Base-by-base conservation (phyloP, 2,329 filamentous ascomycete species). In the Fusarium drepaniforme region DNA sequence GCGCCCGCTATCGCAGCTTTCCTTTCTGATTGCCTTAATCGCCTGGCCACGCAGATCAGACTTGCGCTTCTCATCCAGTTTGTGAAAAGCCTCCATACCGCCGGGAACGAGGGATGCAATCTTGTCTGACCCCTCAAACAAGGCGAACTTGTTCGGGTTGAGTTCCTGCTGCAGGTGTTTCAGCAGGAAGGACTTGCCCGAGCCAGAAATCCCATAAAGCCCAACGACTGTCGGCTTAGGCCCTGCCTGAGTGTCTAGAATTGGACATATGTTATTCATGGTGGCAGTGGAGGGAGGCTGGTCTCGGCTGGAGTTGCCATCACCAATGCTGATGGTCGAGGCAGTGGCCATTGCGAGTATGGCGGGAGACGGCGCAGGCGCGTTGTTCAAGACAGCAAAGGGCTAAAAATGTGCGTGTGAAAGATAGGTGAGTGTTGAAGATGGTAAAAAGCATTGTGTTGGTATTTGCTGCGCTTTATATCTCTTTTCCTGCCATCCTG, bases 181-280 rank as follows among this genome's bases (percentile, higher is more conserved):
- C 15, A 90, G 68, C 8, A 89, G 68, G 51, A 79, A 83, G 0
- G 87, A 85, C 77, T 91, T 91, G 7, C 89, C 89, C n/a, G 79
- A 86, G 1, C 88, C 89, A 3, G 88, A 82, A 44, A 91, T 30
- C 8, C 89, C 89, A 70, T 91, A 91, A 1, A 91, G 61, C 3
- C 88, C 89, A 35, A 91, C 79, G 25, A 91, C 79, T 4, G 77
- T 75, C 15, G 85, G 80, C 70, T 83, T 86, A 30, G 23, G 25
- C 13, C 23, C 13, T 53, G 25, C 25, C 25, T 30, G 46, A 15
- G 46, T 30, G 46, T 28, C 46, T 53, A 28, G 46, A 28, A 25
- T 30, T 53, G 46, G 46, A 4, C 25, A 16, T 25, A 23, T 13
- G 46, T 53, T 28, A 18, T 18, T 30, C 25, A 53, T 30, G 30